phyloP scores from a whole-genome alignment of 768 basidiomycete genomes.

The Strobilomyces echinocephalus region DNA sequence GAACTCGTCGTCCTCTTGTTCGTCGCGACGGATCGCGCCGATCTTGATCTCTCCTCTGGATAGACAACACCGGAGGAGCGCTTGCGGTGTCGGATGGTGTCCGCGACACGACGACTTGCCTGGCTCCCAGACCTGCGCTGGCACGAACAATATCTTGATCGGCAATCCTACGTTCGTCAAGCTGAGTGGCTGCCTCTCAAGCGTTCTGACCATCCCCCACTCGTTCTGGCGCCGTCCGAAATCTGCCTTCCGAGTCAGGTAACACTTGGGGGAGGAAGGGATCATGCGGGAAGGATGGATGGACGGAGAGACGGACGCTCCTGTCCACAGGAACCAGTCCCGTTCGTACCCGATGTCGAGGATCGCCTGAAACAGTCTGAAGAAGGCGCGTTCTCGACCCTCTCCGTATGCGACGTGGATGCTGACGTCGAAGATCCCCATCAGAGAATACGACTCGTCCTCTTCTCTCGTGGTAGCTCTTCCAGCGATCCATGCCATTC shows the following conservation, averaged over 20 bases:
- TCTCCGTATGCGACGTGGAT: slow-evolving; percentile 18
- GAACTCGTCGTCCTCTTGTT: background rate
- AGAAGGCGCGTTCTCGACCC: slow-evolving; percentile 13
- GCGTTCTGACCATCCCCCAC: background rate
- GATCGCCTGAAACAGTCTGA: slow-evolving; percentile 4
- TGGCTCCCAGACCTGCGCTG: background rate
- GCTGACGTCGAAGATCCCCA: slow-evolving; percentile 16
- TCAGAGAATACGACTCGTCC: slow-evolving; percentile 17
- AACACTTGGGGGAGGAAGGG: background rate
- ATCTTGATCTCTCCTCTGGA: background rate
- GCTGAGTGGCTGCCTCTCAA: background rate
- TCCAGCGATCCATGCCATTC: slow-evolving; percentile 14
- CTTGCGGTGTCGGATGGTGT: background rate
- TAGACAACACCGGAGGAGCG: background rate
- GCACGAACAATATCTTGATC: background rate
- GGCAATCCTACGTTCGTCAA: background rate
- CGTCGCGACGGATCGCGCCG: background rate
- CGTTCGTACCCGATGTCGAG: background rate
- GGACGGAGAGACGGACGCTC: background rate
- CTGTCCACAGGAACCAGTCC: background rate
- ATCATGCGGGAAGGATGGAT: background rate
- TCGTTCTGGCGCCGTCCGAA: background rate
- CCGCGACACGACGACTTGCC: background rate
- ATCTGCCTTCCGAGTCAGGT: background rate
- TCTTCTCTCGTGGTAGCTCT: slow-evolving; percentile 16